These are phyloP conservation scores for Cyberlindnera suaveolens DNA, from an alignment of 805 yeast genomes.

Conservation along the genomic window DNA sequence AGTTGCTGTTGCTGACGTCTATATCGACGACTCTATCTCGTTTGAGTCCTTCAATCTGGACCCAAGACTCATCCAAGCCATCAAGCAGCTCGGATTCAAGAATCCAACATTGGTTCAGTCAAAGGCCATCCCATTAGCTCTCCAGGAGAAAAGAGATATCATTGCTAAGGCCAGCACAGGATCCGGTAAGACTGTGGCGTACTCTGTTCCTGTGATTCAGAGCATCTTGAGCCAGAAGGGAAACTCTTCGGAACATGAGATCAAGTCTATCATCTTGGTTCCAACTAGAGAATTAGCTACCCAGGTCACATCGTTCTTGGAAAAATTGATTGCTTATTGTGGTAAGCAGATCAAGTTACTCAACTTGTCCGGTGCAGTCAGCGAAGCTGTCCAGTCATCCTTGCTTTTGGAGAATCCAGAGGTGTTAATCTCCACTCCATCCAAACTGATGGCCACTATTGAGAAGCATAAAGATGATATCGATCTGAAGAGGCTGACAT, in stretches of 20 bases:
- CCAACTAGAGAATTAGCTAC: constrained; percentile 90
- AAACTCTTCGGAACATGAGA: constrained; percentile 22
- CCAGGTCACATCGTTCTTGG: constrained; percentile 72
- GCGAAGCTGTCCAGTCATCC: constrained; percentile 66
- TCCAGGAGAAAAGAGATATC: constrained; percentile 85
- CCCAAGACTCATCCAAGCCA: constrained; percentile 77
- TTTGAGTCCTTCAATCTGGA: constrained; percentile 81
- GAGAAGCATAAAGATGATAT: constrained; percentile 42
- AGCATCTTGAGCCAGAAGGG: constrained; percentile 45
- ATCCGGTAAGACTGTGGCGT: constrained; percentile 92
- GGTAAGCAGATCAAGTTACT: constrained; percentile 56
- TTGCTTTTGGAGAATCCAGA: constrained; percentile 72
- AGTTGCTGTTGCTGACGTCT: constrained; percentile 56
- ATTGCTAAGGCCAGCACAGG: constrained; percentile 95
- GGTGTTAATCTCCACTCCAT: constrained; percentile 81
- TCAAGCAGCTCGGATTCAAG: constrained; percentile 70
- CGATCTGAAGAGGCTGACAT: constrained; percentile 51
- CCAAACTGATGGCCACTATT: constrained; percentile 55
- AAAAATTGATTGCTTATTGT: constrained; percentile 64
- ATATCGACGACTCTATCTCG: constrained; percentile 60
- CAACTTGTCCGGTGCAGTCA: constrained; percentile 56
- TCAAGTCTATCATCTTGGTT: constrained; percentile 57
- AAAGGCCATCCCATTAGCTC: constrained; percentile 85
- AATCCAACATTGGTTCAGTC: constrained; percentile 90
- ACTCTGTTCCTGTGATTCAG: constrained; percentile 81